Conservation (phyloP, 139 green algal genomes). For the Mychonastes homosphaera region DNA sequence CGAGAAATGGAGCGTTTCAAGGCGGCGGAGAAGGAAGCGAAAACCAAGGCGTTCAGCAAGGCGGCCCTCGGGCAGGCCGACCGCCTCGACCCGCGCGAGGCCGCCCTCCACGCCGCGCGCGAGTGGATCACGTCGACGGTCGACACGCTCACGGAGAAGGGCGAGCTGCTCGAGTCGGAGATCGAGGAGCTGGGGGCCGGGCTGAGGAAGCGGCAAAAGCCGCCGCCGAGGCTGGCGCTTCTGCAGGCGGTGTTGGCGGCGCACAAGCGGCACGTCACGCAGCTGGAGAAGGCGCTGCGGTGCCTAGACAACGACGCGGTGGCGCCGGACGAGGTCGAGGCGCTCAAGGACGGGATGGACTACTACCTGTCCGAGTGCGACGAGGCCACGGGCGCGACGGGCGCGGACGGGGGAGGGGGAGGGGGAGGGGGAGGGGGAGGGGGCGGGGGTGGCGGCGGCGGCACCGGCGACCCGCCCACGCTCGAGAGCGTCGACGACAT, state of each 20-base stretch:
- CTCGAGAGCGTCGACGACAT: slow-evolving; percentile 56
- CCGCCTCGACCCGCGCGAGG: slow-evolving; percentile 77
- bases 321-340: slow-evolving; percentile 54
- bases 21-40: slow-evolving; percentile 89
- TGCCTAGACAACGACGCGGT: slow-evolving; percentile 94
- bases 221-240: slow-evolving; percentile 34
- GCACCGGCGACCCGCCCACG: neutral
- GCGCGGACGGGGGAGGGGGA: neutral
- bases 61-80: slow-evolving; percentile 56
- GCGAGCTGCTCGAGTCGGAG: slow-evolving; percentile 88
- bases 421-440: neutral
- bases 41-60: slow-evolving; percentile 92
- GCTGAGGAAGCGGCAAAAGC: slow-evolving; percentile 69
- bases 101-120: slow-evolving; percentile 61
- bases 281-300: slow-evolving; percentile 74
- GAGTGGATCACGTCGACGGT: slow-evolving; percentile 89
- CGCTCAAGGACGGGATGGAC: slow-evolving; percentile 76
- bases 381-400: neutral
- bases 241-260: slow-evolving; percentile 45
- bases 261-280: slow-evolving; percentile 72
- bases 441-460: neutral
- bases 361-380: slow-evolving; percentile 67
- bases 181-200: slow-evolving; percentile 63
- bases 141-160: slow-evolving; percentile 60
- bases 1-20: slow-evolving; percentile 98